Evolutionary conservation across 2,329 filamentous ascomycete genomes (phyloP), one percentile per base, ranked within the genome.

Genomic region (Cordyceps javanica): DNA sequence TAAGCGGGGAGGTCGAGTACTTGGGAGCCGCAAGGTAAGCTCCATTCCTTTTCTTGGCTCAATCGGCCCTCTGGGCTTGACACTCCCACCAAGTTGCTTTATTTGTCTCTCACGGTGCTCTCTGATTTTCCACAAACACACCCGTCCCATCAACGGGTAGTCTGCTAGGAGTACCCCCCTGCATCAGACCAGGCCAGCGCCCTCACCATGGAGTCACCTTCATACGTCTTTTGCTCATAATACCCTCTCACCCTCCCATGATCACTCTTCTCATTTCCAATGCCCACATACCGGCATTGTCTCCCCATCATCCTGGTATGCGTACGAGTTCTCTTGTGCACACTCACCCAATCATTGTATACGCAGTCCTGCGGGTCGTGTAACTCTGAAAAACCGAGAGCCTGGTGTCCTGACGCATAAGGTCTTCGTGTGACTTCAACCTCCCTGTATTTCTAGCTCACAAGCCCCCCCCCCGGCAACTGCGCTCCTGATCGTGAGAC

Each of bases 11-110:
- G 69, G 72, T 82, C 68, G 78, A 81, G 73, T 76, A 64, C 67
- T 73, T 32, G 70, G 68, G 76, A 80, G 82, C 67, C 80, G 82
- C 73, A 79, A 80, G 80, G 82, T 69, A 68, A 80, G 78, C 46
- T 48, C 58, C 58, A 28, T 58, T 65, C 19, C 58, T 62, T 68
- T 66, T 60, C 57, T 55, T 59, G 60, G 55, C 39, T 52, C 56
- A 53, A 52, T 57, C 45, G 45, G 14, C 30, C 23, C 51, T 57
- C 49, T 59, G 39, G 45, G 14, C 25, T 38, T 19, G 38, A 14
- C 52, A 57, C 41, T 60, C 42, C 50, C 51, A 36, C 28, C 28
- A 23, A 38, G 39, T 32, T 34, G 38, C 26, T 28, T n/a, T 13
- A 44, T 53, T 19, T 53, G 50, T 44, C 50, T 44, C 28, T 44